These are phyloP conservation scores for Microthyrium microscopicum DNA, from an alignment of 2,329 filamentous ascomycete species.

Conservation along the genomic window DNA sequence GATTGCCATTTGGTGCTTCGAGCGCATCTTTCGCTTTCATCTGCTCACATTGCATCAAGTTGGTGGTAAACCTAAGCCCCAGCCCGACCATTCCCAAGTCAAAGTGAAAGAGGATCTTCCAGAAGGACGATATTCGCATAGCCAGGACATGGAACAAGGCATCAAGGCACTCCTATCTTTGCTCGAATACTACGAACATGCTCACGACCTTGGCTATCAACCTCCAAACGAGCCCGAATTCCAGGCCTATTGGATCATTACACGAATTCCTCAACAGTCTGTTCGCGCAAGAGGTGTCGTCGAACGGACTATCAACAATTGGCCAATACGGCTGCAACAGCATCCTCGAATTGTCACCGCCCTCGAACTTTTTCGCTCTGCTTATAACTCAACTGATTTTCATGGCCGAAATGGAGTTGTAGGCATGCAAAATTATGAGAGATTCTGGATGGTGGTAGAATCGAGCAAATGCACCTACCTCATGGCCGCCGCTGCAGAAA, in stretches of 20 bases:
- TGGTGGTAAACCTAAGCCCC: conserved; percentile 19
- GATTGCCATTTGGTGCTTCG: conserved; percentile 42
- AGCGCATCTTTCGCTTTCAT: conserved; percentile 47
- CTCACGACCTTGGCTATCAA: conserved; percentile 23
- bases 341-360: conserved; percentile 39
- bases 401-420: conserved; percentile 35
- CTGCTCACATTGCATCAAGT: conserved; percentile 45
- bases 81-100: conserved; percentile 33
- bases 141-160: conserved; percentile 49
- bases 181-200: conserved; percentile 43
- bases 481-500: conserved; percentile 47
- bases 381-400: conserved; percentile 34
- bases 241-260: conserved; percentile 43
- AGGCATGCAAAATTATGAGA: conserved; percentile 39
- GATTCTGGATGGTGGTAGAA: conserved; percentile 40
- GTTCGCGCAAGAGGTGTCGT: too few relatives aligned
- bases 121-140: too few relatives aligned
- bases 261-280: conserved; percentile 31
- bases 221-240: conserved; percentile 48
- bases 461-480: conserved; percentile 42
- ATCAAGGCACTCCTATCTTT: conserved; percentile 45
- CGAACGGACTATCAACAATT: conserved; percentile 40
- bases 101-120: conserved; percentile 34
- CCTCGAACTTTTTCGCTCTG: conserved; percentile 38
- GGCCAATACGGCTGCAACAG: conserved; percentile 32